These are phyloP conservation scores for Dichotomopilus funicola DNA, from an alignment of 2,329 filamentous ascomycete species.

Conservation along the genomic window DNA sequence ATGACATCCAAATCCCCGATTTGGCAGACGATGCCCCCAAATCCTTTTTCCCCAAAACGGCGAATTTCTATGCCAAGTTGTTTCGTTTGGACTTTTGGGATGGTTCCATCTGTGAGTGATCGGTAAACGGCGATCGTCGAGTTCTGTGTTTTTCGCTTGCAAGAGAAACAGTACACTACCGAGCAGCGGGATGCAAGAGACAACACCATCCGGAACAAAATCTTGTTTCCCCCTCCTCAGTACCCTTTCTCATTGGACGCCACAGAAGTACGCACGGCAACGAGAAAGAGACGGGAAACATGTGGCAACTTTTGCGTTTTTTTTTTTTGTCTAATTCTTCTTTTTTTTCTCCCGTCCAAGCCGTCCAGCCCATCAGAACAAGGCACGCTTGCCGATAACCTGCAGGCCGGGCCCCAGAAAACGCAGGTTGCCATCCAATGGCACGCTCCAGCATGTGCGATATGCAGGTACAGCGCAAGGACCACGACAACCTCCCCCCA, in stretches of 20 bases:
- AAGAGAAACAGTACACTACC: no score
- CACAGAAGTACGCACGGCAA: slow-evolving; percentile 1
- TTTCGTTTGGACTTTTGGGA: neutral
- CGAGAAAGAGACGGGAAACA: slow-evolving; percentile 1
- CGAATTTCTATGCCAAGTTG: neutral
- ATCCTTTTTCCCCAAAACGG: no score
- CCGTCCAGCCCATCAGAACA: neutral
- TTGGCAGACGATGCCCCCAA: no score
- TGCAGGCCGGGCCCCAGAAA: slow-evolving; percentile 10
- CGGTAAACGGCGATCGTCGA: slow-evolving; percentile 3
- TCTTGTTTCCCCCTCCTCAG: no score
- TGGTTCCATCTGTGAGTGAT: neutral
- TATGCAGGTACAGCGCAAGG: slow-evolving; percentile 14
- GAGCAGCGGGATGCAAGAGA: neutral
- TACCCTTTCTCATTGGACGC: slow-evolving; percentile 9
- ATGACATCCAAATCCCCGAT: no score
- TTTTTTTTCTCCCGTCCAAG: neutral
- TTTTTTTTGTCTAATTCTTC: slow-evolving; percentile 2
- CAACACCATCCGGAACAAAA: neutral
- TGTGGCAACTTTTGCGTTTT: slow-evolving; percentile 11
- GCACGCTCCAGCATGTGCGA: slow-evolving; percentile 4
- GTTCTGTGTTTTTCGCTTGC: neutral
- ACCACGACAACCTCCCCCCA: neutral
- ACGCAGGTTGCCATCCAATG: slow-evolving; percentile 9
- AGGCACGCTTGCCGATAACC: neutral